These are phyloP conservation scores for Globisporangium cystogenes DNA, from an alignment of 352 stramenopile genomes.

Conservation along the genomic window DNA sequence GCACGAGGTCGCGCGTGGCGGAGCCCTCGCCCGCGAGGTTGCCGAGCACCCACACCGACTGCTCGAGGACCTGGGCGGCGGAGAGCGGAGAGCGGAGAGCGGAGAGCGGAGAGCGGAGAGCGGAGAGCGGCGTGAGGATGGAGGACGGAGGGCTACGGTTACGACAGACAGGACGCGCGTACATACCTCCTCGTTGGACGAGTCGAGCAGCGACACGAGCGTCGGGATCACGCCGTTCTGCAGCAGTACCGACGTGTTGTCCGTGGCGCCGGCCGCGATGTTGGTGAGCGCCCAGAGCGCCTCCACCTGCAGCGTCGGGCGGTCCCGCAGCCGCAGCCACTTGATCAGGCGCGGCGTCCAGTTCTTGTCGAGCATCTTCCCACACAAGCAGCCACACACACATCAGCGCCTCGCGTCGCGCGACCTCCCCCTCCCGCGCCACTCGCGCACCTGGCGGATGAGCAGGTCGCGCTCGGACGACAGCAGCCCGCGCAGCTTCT, in stretches of 20 bases:
- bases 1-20: constrained; percentile 81
- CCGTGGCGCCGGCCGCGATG: constrained; percentile 89
- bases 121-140: too few relatives aligned
- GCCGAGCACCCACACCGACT: constrained; percentile 91
- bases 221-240: constrained; percentile 90
- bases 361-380: constrained; percentile 86
- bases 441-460: constrained; percentile 65
- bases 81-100: too few relatives aligned
- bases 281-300: constrained; percentile 94
- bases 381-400: background rate
- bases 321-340: constrained; percentile 73
- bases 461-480: constrained; percentile 80
- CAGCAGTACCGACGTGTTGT: constrained; percentile 91
- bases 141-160: too few relatives aligned
- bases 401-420: background rate
- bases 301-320: constrained; percentile 88
- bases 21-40: constrained; percentile 90
- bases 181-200: constrained; percentile 86
- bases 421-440: background rate
- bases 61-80: constrained; percentile 80
- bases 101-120: too few relatives aligned
- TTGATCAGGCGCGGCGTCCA: constrained; percentile 85
- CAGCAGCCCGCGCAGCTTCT: constrained; percentile 83
- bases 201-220: constrained; percentile 88
- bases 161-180: background rate